Evolutionary conservation across 306 rosid species (phyloP).

Genomic region (Cucurbita pepo): DNA sequence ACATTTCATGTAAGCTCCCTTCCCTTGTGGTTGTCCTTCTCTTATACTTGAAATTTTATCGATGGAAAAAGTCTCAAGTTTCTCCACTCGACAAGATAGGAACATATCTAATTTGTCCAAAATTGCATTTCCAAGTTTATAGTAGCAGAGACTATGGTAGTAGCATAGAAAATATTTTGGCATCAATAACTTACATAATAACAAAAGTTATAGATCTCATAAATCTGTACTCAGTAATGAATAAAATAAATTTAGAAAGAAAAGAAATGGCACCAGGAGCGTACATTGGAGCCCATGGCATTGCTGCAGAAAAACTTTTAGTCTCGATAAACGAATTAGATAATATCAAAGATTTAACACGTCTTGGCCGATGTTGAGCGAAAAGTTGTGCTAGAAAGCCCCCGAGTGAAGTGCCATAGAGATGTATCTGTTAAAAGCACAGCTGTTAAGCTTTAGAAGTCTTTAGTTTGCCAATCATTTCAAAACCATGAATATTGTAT

Average conservation of each 20-base stretch:
- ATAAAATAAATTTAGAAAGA: not conserved
- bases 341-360: conserved; percentile 77
- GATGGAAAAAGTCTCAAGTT: not conserved
- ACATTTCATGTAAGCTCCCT: not conserved
- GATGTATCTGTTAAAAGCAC: conserved; percentile 58
- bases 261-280: conserved; percentile 13
- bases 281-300: conserved; percentile 98
- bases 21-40: not conserved
- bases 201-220: not conserved
- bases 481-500: not conserved
- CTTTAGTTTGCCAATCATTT: not conserved
- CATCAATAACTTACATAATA: not conserved
- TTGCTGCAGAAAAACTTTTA: conserved; percentile 65
- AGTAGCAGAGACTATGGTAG: not conserved
- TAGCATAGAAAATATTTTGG: not conserved
- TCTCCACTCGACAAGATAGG: not conserved
- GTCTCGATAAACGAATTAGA: conserved; percentile 91
- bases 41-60: not conserved
- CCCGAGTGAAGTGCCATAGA: conserved; percentile 95
- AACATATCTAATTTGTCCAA: not conserved
- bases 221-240: not conserved
- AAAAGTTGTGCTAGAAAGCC: conserved; percentile 96
- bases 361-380: conserved; percentile 93
- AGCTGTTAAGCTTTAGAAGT: not conserved
- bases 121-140: not conserved